Evolutionary conservation across 2,329 filamentous ascomycete genomes (phyloP).

Genomic region (Xylariaceae sp.): DNA sequence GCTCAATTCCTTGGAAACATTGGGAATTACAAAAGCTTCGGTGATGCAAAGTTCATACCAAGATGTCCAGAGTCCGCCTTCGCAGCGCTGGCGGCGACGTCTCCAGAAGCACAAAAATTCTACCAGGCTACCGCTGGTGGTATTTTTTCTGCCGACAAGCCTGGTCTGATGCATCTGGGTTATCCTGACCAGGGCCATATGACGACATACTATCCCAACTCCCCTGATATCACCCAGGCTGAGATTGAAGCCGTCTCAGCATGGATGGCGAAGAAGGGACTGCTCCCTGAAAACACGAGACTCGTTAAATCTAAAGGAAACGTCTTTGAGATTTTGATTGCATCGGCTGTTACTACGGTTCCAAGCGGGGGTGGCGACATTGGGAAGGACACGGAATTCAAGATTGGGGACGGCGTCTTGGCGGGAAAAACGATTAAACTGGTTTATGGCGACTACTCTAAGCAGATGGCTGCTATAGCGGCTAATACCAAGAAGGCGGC

Average conservation of each 20-base stretch:
- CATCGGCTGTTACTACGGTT: constrained; percentile 67
- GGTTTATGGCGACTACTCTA: constrained; percentile 75
- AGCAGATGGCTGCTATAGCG: constrained; percentile 73
- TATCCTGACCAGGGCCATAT: constrained; percentile 77
- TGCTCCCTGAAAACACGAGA: constrained; percentile 79
- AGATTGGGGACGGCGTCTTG: constrained; percentile 62
- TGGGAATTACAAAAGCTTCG: constrained; percentile 88
- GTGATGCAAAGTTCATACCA: constrained; percentile 83
- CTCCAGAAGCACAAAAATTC: constrained; percentile 64
- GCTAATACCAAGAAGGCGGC: constrained; percentile 71
- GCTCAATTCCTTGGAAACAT: constrained; percentile 80
- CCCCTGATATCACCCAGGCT: constrained; percentile 72
- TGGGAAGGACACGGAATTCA: constrained; percentile 67
- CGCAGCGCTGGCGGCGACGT: constrained; percentile 66
- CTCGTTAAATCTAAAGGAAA: constrained; percentile 69
- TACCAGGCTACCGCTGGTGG: constrained; percentile 73
- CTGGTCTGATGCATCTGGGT: constrained; percentile 74
- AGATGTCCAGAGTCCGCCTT: constrained; percentile 69
- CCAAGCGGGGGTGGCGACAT: constrained; percentile 70
- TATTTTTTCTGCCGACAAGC: constrained; percentile 71
- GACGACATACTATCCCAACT: constrained; percentile 83
- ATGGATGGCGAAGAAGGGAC: constrained; percentile 73
- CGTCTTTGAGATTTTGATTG: constrained; percentile 75
- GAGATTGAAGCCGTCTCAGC: constrained; percentile 77
- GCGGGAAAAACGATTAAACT: constrained; percentile 73